Conservation (phyloP, 192 early-diverging fungal genomes). For the Linnemannia exigua region DNA sequence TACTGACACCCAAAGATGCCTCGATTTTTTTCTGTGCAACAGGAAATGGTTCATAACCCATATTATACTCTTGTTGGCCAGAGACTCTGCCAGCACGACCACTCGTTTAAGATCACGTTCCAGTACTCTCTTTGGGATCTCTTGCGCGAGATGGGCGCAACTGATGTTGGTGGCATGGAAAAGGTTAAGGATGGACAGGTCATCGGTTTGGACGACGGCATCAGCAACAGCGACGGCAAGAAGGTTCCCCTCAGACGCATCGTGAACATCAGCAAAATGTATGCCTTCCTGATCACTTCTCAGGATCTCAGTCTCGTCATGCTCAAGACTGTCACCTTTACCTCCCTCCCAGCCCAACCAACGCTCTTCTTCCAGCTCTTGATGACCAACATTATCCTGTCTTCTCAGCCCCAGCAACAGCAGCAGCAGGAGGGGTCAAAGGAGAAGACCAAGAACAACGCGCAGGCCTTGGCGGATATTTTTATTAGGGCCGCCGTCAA, state of each 20-base stretch:
- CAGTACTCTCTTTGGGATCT: slow-evolving; percentile 98
- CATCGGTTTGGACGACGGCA: slow-evolving; percentile 55
- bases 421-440: slow-evolving; percentile 26
- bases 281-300: slow-evolving; percentile 81
- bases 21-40: slow-evolving; percentile 5
- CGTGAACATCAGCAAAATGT: slow-evolving; percentile 89
- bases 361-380: slow-evolving; percentile 80
- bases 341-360: slow-evolving; percentile 70
- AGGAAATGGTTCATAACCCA: slow-evolving; percentile 93
- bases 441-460: slow-evolving; percentile 57
- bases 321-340: slow-evolving; percentile 83
- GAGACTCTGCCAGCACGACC: slow-evolving; percentile 81
- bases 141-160: slow-evolving; percentile 86
- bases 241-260: slow-evolving; percentile 77
- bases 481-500: slow-evolving; percentile 70
- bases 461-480: slow-evolving; percentile 66
- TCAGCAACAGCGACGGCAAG: slow-evolving; percentile 34
- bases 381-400: slow-evolving; percentile 78
- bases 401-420: slow-evolving; percentile 58
- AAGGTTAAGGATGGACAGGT: slow-evolving; percentile 51
- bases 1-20: neutral
- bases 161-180: slow-evolving; percentile 82
- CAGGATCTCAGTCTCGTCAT: slow-evolving; percentile 82
- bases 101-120: slow-evolving; percentile 90
- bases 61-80: slow-evolving; percentile 92